Evolutionary conservation across 768 basidiomycete species (phyloP), one percentile per base, ranked within the genome.

Genomic region (Boletus bicolor): DNA sequence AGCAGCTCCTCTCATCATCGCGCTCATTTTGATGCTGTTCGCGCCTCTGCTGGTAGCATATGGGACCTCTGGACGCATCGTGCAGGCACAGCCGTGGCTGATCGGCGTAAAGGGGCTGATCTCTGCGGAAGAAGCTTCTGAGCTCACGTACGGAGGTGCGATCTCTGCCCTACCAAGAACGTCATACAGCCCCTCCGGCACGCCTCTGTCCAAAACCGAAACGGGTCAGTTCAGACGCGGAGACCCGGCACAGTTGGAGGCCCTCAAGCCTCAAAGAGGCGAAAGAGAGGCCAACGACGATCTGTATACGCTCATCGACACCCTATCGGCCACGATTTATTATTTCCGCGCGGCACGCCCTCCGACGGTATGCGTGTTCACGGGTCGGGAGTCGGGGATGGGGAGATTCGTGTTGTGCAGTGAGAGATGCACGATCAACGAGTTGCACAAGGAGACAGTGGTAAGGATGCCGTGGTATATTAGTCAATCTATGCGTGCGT

Each of bases 261-360:
- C 12, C 1, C 57, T 61, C 19, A 45, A 6, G 10, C 6, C 44
- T 11, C 47, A 3, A 10, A 1, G 5, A 3, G 12, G 10, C 11
- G n/a, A 1, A 8, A 5, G 8, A 2, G 52, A 46, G 14, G 52
- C 48, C n/a, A 44, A 50, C 26, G 8, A 50, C 26, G 8, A 63
- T n/a, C 24, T 67, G 32, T 67, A 68, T 21, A 57, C 68, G 1
- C 64, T 70, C 44, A 3, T 66, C 6, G 66, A 68, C 46, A 70
- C 66, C 0, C 0, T 52, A 1, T 70, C 66, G 2, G 49, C 56
- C 4, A 65, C 57, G 4, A 15, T 67, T 6, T 70, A 67, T 39
- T 68, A 63, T 47, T 68, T 70, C 60, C 55, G 54, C 7, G 63
- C 65, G 7, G 44, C 42, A 1, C 54, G 42, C 28, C 62, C 65